Percentiles rank a stretch among this genome's conserved stretches.
Conservation (phyloP, 208 protist genomes). For the Balamuthia mandrillaris region DNA sequence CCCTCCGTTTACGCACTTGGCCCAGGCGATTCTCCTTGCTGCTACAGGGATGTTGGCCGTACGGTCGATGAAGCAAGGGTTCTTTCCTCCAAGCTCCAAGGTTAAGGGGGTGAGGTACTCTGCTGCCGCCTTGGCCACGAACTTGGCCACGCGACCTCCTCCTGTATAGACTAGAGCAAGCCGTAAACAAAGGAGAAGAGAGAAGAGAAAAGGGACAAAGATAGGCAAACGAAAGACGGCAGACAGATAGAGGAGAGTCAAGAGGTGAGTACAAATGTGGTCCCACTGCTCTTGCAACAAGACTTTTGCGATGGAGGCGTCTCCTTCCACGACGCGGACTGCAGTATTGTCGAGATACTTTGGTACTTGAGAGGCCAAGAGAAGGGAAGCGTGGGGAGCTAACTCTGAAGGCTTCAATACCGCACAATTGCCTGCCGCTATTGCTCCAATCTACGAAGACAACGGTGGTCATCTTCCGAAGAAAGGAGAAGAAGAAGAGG, state of each 20-base stretch:
- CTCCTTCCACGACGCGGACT: constrained; percentile 70
- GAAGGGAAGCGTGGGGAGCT: not conserved
- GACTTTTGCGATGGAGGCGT: constrained; percentile 65
- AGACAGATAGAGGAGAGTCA: too few species aligned
- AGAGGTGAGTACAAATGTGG: too few species aligned
- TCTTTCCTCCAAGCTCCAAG: not conserved
- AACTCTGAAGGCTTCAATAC: not conserved
- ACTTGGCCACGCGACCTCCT: not conserved
- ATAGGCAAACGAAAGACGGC: too few species aligned
- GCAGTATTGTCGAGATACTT: constrained; percentile 66
- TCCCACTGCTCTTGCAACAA: constrained; percentile 81
- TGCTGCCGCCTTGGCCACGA: not conserved
- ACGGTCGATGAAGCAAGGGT: not conserved
- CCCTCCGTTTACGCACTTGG: not conserved
- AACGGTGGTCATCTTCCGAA: not conserved
- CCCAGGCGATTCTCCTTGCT: not conserved
- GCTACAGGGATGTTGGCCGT: not conserved
- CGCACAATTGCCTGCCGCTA: not conserved
- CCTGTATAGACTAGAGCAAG: not conserved
- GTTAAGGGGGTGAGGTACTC: not conserved
- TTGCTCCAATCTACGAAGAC: not conserved
- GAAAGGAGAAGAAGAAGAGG: not conserved
- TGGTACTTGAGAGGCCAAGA: not conserved
- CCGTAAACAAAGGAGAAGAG: too few species aligned
- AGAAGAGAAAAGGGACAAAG: too few species aligned